Evolutionary conservation across 176 grass and related monocot genomes (phyloP), one percentile per base, ranked within the genome.

Genomic region (Oryza glaberrima): DNA sequence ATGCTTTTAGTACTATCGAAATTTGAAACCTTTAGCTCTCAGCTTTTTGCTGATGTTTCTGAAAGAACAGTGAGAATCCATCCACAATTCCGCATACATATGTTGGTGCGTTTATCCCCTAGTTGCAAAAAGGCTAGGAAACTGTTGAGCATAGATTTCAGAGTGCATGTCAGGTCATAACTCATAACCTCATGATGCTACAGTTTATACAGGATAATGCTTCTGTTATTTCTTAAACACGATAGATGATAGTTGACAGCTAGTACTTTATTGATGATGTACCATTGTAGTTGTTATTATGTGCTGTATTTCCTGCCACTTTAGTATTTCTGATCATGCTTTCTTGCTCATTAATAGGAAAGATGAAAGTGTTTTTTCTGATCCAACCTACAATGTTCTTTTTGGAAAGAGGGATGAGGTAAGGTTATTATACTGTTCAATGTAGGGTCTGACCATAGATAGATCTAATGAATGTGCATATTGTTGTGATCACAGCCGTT

Each of bases 351-450:
- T 80, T 11, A 17, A 84, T 82, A 98, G 96, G 86, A 98, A 94
- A 77, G 96, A 98, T 44, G 96, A 89, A 87, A 91, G 93, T 84
- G 89, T 95, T 77, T 95, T 91, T 32, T 88, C 84, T 14, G 96
- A 98, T 38, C 96, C 96, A 81, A 94, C 89, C 83, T 98, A 90
- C 76, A 91, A 87, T 56, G 86, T 98, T 66, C 84, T 95, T 73
- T 98, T 98, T 85, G 96, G 96, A 70, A 98, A 98, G 86, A 95
- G 96, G 87, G 90, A 98, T 84, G 96, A 94, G 91, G 96, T 91
- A 82, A 78, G 41, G 5, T 83, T 34, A n/a, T 81, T 5, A 67
- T 9, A 76, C 69, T 20, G 36, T 72, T 22, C 43, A 35, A 58
- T 77, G 52, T 65, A 46, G 15, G 10, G 22, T 56, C 52, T 86